Evolutionary conservation across 495 filamentous ascomycete genomes (phyloP).

Genomic region (Penicillium robsamsonii): DNA sequence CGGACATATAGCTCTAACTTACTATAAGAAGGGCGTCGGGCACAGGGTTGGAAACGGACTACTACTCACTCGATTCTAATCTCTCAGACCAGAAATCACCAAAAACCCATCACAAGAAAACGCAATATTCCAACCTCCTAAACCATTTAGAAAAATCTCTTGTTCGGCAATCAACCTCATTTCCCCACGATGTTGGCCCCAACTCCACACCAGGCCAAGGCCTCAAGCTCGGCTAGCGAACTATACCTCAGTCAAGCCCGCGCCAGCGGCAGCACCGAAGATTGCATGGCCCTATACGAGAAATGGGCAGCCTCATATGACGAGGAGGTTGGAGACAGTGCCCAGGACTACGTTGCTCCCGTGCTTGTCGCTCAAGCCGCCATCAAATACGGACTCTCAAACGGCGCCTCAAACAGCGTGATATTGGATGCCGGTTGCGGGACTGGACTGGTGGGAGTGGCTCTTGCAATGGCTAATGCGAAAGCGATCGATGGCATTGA

Average conservation of each 20-base stretch:
- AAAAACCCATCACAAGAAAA: not conserved
- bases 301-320: constrained; percentile 49
- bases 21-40: constrained; percentile 21
- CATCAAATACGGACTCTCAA: constrained; percentile 21
- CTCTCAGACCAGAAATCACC: not conserved
- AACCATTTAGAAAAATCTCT: not conserved
- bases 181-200: constrained; percentile 26
- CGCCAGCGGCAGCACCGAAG: constrained; percentile 20
- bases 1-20: constrained; percentile 1
- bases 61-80: not conserved
- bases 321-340: constrained; percentile 35
- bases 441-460: constrained; percentile 43
- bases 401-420: constrained; percentile 17
- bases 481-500: constrained; percentile 44
- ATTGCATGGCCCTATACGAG: constrained; percentile 43
- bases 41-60: not conserved
- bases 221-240: constrained; percentile 23
- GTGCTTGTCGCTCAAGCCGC: constrained; percentile 35
- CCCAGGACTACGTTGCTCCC: constrained; percentile 43
- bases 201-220: constrained; percentile 1
- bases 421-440: constrained; percentile 51
- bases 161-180: not conserved
- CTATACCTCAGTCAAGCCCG: constrained; percentile 31
- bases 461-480: constrained; percentile 30
- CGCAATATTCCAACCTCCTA: not conserved